Base-by-base conservation (phyloP, 2,329 filamentous ascomycete species). In the Colletotrichum cordylinicola region DNA sequence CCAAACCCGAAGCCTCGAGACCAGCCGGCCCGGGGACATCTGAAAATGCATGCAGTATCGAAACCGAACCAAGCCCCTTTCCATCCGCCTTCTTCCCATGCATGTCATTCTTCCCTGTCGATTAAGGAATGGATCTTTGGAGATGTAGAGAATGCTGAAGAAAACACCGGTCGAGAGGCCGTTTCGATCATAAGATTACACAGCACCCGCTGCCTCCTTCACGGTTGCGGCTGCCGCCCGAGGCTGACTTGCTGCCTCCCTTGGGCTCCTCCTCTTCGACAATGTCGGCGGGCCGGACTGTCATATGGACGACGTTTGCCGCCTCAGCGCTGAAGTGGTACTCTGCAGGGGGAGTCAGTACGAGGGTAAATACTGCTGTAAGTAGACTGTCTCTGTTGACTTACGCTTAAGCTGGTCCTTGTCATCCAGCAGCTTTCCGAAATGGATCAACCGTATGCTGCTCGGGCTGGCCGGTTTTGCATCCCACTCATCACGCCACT, bases 401-500 rank as follows among this genome's bases (percentile, higher is more conserved):
- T 82, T 90, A 98, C 96, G 96, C 87, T 93, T 96, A 77, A 98
- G 85, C 78, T 91, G 92, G 74, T 94, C 92, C 85, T 98, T 98
- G 81, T 98, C 96, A 80, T 98, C 96, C 79, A 98, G 87, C 83
- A 98, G 88, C 82, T 96, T 95, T 67, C 96, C 96, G 85, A 98
- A 97, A 78, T 95, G 94, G 81, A 98, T 98, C 80, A 98, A 86
- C 67, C 96, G 90, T 87, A 98, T 98, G 77, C 94, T 95, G 81
- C 93, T 96, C 13, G 96, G 96, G 82, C 95, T 97, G 31, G 94
- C 92, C 2, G 96, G 96, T 81, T 94, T 93, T 18, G 93, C 87
- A 81, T 98, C 96, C 96, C 96, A 98, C 82, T 98, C 95, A 80
- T 93, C 93, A 79, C 95, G 90, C 96, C 96, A 98, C 84, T 98